phyloP scores from a whole-genome alignment of 176 grass and related monocot species.

The Hordeum marinum region DNA sequence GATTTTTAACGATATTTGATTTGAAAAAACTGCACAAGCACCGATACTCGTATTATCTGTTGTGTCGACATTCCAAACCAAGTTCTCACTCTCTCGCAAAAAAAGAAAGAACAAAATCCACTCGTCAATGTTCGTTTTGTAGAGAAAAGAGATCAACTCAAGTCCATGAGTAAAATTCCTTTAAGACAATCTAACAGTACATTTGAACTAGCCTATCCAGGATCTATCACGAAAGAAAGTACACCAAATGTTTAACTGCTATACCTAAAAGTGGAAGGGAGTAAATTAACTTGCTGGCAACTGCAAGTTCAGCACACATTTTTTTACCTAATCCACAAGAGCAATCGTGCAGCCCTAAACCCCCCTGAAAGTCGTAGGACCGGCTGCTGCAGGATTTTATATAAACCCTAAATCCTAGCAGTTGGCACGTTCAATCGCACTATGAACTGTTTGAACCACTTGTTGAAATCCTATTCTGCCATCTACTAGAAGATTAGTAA shows the following conservation, averaged over 20 bases:
- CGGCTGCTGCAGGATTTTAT: background rate
- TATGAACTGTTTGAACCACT: background rate
- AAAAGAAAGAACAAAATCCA: background rate
- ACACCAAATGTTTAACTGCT: constrained; percentile 10
- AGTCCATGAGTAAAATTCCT: background rate
- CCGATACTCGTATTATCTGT: background rate
- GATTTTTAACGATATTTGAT: background rate
- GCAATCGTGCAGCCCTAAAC: background rate
- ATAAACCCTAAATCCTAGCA: background rate
- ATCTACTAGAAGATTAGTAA: background rate
- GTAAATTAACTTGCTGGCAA: background rate
- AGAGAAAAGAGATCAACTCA: background rate
- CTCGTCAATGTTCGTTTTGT: background rate
- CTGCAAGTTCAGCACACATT: background rate
- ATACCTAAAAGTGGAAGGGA: constrained; percentile 24
- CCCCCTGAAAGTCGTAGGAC: background rate
- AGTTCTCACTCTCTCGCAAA: background rate
- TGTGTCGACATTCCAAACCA: background rate
- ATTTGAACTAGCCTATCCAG: background rate
- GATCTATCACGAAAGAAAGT: background rate
- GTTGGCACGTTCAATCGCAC: background rate
- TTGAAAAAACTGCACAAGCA: background rate
- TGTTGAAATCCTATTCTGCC: background rate
- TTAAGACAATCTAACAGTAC: background rate
- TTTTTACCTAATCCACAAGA: background rate